Evolutionary conservation across 371 early-diverging fungal species (phyloP), one percentile per base, ranked within the genome.

Genomic region (Mortierella sp.): DNA sequence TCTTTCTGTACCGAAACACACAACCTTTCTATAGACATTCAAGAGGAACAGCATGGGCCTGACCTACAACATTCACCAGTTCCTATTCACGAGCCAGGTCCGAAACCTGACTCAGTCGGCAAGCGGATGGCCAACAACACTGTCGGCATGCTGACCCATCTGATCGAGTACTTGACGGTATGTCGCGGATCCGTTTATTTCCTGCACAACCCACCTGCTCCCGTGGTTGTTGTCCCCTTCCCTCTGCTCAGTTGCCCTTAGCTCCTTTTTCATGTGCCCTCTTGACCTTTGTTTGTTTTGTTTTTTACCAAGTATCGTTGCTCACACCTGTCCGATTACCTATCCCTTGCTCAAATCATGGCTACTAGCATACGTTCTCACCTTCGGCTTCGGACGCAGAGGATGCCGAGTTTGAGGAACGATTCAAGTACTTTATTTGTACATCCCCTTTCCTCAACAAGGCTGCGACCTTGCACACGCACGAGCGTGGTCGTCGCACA

Each of bases 331-430:
- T 63, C 63, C 16, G 63, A 63, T 63, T 35, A 35, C 35, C 18
- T 35, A 6, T 63, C 38, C 60, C 4, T 63, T 24, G 27, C 71
- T 41, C 56, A 73, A 24, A 3, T 51, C 72, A 18, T 72, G 49
- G 7, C 8, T 71, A 55, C 55, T 71, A 91, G 92, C 88, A 88
- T 58, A 77, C 88, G 6, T 83, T 90, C 68, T 89, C 90, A 51
- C 80, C 89, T 3, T 89, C 93, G 6, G 71, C 92, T 6, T 88
- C 92, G 4, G 80, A 89, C 44, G 77, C 88, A 16, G 93, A 93
- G 81, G 92, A 93, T 84, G 84, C 87, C 48, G 92, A 91, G 27
- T 94, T 94, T 82, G 93, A 93, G 78, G 94, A 94, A 55, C 91
- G 92, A 21, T 93, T 94, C 85, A 93, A 92, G 74, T 93, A 93